Conservation (phyloP, 495 filamentous ascomycete genomes). For the Hypoxylon cercidicola region DNA sequence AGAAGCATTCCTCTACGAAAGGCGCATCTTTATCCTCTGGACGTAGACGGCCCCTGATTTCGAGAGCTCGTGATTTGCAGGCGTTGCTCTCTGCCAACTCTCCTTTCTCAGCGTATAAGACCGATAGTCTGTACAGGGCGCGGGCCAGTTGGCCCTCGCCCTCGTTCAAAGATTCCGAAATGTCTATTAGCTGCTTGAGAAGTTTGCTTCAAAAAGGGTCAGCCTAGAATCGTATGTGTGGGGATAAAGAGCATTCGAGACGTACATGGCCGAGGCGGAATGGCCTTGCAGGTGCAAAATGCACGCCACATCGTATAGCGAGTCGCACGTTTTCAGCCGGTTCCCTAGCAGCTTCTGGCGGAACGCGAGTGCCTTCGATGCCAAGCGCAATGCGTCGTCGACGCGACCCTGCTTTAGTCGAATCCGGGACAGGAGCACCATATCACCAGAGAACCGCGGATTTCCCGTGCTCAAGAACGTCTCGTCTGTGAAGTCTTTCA, state of each 20-base stretch:
- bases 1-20: conserved; percentile 32
- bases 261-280: conserved; percentile 23
- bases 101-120: not conserved
- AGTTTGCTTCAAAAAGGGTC: conserved; percentile 1
- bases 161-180: conserved; percentile 10
- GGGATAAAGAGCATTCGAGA: not conserved
- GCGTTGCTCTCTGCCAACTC: not conserved
- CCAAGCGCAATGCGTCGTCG: conserved; percentile 18
- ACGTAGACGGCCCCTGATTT: conserved; percentile 2
- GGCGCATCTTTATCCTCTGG: conserved; percentile 11
- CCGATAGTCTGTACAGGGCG: conserved; percentile 1
- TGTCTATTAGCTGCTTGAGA: conserved; percentile 5
- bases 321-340: conserved; percentile 41
- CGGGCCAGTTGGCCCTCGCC: conserved; percentile 8
- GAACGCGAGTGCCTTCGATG: conserved; percentile 35
- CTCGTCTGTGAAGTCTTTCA: conserved; percentile 42
- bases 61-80: not conserved
- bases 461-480: conserved; percentile 39
- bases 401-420: conserved; percentile 3
- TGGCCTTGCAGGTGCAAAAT: conserved; percentile 31
- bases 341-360: conserved; percentile 35
- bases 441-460: conserved; percentile 40
- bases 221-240: not conserved
- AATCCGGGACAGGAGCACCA: conserved; percentile 38
- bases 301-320: conserved; percentile 39